Evolutionary conservation across 495 filamentous ascomycete species (phyloP).

Genomic region (Penicillium antarcticum): DNA sequence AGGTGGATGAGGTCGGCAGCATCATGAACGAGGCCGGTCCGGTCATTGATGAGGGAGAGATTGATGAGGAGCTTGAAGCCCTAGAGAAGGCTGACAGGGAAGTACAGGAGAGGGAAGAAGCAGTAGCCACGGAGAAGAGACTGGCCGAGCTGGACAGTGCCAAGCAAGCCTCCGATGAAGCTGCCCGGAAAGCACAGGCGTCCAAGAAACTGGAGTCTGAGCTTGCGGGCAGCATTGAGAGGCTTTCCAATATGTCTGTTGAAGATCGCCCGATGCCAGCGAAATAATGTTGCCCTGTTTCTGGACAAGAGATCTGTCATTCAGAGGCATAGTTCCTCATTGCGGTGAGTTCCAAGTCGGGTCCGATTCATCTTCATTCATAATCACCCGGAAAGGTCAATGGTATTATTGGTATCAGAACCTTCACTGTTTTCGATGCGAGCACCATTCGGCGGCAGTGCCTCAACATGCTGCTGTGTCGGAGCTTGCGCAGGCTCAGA

Average conservation of each 20-base stretch:
- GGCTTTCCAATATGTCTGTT: conserved; percentile 43
- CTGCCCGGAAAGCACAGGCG: conserved; percentile 21
- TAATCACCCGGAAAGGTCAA: conserved; percentile 7
- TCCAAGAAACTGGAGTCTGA: conserved; percentile 27
- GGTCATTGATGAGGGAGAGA: conserved; percentile 73
- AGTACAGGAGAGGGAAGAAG: conserved; percentile 51
- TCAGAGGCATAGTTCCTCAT: neutral
- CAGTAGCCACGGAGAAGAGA: conserved; percentile 39
- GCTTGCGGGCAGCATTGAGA: conserved; percentile 38
- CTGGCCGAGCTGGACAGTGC: conserved; percentile 44
- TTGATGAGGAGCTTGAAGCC: conserved; percentile 83
- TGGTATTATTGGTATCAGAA: neutral
- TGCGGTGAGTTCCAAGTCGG: neutral
- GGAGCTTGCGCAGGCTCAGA: conserved; percentile 1
- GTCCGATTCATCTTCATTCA: neutral
- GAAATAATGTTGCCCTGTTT: conserved; percentile 8
- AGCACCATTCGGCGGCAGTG: neutral
- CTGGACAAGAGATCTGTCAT: neutral
- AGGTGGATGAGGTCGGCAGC: conserved; percentile 76
- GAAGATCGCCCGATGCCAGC: conserved; percentile 33
- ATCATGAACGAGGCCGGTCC: conserved; percentile 63
- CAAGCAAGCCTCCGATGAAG: conserved; percentile 35
- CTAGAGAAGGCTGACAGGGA: conserved; percentile 65
- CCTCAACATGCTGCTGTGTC: neutral
- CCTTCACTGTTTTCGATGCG: neutral